Evolutionary conservation across 176 grass and related monocot species (phyloP).

Genomic region (barley (Hordeum vulgare)): DNA sequence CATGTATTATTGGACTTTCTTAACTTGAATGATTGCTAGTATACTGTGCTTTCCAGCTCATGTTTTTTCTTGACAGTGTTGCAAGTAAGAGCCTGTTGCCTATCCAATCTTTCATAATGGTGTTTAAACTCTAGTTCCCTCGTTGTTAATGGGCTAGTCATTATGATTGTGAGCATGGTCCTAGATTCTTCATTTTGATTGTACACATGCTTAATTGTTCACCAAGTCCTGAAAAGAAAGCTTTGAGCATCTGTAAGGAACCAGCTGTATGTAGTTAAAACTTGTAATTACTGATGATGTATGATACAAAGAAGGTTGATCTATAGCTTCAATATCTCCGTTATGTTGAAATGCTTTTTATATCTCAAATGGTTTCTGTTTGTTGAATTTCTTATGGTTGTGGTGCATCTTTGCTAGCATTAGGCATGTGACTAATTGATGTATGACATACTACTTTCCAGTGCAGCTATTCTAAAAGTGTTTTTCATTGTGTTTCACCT

Average conservation of each 20-base stretch:
- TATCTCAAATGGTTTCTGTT: neutral
- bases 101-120: conserved; percentile 13
- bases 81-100: conserved; percentile 5
- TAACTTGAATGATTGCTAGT: conserved; percentile 1
- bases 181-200: conserved; percentile 7
- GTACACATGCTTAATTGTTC: neutral
- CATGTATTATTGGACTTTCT: conserved; percentile 7
- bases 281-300: conserved; percentile 1
- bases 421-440: neutral
- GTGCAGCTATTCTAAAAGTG: neutral
- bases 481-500: conserved; percentile 1
- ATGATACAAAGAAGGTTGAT: neutral
- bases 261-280: neutral
- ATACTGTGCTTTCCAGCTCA: conserved; percentile 12
- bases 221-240: neutral
- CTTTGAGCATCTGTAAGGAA: conserved; percentile 1
- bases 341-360: neutral
- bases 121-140: conserved; percentile 12
- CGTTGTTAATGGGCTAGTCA: neutral
- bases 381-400: conserved; percentile 16
- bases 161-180: conserved; percentile 10
- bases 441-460: neutral
- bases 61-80: conserved; percentile 6
- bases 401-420: conserved; percentile 1
- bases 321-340: neutral